Evolutionary conservation across 257 asterid genomes (phyloP).

Genomic region (Solanum sitiens): DNA sequence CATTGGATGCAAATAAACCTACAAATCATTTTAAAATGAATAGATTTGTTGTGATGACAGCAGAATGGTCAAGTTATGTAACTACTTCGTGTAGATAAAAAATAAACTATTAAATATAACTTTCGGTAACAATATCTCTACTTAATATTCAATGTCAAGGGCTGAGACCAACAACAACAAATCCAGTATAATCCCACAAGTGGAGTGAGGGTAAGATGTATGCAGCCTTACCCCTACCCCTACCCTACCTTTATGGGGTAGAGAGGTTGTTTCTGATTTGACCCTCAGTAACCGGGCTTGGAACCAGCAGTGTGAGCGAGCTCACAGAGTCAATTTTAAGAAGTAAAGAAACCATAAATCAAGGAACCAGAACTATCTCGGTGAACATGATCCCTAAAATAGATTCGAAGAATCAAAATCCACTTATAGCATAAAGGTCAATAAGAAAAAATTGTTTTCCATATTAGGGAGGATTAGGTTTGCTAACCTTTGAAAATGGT

Average conservation of each 20-base stretch:
- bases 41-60: background rate
- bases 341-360: background rate
- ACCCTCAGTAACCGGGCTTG: background rate
- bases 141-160: background rate
- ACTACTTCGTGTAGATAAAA: background rate
- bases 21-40: background rate
- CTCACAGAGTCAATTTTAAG: background rate
- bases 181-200: background rate
- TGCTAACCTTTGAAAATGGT: conserved; percentile 69
- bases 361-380: background rate
- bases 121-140: background rate
- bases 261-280: background rate
- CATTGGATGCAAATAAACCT: conserved; percentile 97
- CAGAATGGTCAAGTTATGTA: background rate
- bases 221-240: background rate
- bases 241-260: background rate
- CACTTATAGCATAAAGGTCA: background rate
- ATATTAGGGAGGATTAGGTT: background rate
- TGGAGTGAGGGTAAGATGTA: background rate
- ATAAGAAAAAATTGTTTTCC: background rate
- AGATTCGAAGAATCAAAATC: background rate
- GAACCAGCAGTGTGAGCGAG: background rate
- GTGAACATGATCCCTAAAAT: background rate
- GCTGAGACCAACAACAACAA: background rate
- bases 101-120: background rate